These are phyloP conservation scores for Spirogloea muscicola DNA, from an alignment of 139 green algal species.

Conservation along the genomic window DNA sequence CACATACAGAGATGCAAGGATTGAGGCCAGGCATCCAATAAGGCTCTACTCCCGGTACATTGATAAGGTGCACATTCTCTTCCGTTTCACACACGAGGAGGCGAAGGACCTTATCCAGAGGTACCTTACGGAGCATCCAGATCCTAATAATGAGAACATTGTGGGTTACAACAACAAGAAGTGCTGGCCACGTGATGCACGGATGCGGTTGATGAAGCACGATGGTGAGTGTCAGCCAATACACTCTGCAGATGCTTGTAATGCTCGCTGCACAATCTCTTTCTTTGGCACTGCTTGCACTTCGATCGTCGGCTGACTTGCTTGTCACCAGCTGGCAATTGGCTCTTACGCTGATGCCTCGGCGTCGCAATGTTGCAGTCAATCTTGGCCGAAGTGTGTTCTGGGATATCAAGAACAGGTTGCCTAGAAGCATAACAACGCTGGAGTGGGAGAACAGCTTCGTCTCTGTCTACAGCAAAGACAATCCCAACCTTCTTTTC, in stretches of 20 bases:
- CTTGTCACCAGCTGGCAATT: no score
- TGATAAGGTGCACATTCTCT: conserved; percentile 78
- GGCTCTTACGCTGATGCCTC: no score
- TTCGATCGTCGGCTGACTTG: no score
- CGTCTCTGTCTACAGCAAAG: conserved; percentile 87
- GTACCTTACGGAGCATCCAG: conserved; percentile 98
- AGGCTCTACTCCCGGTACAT: conserved; percentile 94
- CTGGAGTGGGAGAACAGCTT: conserved; percentile 98
- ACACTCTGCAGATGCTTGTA: no score
- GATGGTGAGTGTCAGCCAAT: conserved; percentile 56
- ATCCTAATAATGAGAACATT: conserved; percentile 99
- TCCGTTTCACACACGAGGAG: conserved; percentile 93
- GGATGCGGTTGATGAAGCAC: conserved; percentile 99
- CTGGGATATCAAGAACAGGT: conserved; percentile 63
- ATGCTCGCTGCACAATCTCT: no score
- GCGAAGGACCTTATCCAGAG: conserved; percentile 57
- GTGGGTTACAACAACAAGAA: conserved; percentile 99
- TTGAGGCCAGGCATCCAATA: conserved; percentile 93
- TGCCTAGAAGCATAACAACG: conserved; percentile 87
- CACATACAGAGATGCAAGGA: conserved; percentile 79
- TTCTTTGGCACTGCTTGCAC: no score
- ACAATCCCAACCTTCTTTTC: conserved; percentile 99
- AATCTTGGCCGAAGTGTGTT: conserved; percentile 90
- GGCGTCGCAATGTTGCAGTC: no score
- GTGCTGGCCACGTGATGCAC: conserved; percentile 96